Conservation (phyloP, 2,329 filamentous ascomycete genomes). For the Rutstroemia sp. region DNA sequence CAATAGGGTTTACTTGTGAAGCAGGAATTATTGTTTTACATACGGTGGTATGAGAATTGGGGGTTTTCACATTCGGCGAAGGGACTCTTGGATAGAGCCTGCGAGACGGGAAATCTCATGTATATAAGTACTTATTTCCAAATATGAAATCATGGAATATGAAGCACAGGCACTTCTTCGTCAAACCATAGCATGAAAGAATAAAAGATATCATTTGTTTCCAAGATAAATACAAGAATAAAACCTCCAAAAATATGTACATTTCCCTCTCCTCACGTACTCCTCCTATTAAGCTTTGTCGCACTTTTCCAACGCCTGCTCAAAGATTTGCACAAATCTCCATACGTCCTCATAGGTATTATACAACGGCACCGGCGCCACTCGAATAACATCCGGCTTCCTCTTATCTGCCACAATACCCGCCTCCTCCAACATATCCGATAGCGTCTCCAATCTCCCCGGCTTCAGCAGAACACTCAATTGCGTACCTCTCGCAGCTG, state of each 20-base stretch:
- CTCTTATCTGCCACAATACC: conserved; percentile 77
- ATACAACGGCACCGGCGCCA: conserved; percentile 79
- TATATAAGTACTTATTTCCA: no score
- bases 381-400: conserved; percentile 75
- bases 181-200: background rate
- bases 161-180: no score
- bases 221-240: background rate
- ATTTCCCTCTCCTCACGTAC: background rate
- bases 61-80: no score
- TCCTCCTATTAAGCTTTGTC: background rate
- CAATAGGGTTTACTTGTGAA: no score
- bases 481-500: conserved; percentile 39
- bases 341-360: conserved; percentile 71
- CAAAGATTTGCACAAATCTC: conserved; percentile 47
- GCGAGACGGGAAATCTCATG: no score
- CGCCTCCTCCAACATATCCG: conserved; percentile 53
- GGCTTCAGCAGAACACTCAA: conserved; percentile 63
- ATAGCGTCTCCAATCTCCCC: conserved; percentile 64
- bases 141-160: no score
- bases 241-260: background rate
- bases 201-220: background rate
- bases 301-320: conserved; percentile 18
- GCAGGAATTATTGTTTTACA: no score
- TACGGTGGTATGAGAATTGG: no score
- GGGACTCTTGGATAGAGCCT: no score